Evolutionary conservation across 768 basidiomycete species (phyloP).

Genomic region (Agrocybe pediades): DNA sequence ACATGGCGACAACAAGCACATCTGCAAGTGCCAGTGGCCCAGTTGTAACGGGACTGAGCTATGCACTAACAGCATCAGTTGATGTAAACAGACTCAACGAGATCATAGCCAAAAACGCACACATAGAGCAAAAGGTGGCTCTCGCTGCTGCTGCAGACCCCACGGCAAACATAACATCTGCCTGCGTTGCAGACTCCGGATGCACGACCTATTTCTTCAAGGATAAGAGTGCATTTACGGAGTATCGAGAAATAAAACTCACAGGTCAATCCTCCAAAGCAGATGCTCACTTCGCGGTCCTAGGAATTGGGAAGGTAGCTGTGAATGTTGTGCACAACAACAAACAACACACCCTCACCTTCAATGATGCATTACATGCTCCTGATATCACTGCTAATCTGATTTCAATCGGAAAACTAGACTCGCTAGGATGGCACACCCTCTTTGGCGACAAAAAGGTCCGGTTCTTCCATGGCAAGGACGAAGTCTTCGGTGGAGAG

Average conservation of each 20-base stretch:
- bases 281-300: conserved; percentile 4
- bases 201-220: conserved; percentile 14
- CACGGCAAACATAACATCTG: background rate
- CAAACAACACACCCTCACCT: conserved; percentile 11
- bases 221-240: background rate
- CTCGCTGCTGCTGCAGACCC: background rate
- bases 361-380: conserved; percentile 24
- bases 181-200: conserved; percentile 12
- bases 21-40: background rate
- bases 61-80: conserved; percentile 5
- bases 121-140: background rate
- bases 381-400: conserved; percentile 29
- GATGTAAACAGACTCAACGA: background rate
- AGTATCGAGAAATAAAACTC: background rate
- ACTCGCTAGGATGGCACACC: conserved; percentile 10
- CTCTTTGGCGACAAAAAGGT: conserved; percentile 14
- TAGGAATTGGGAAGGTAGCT: conserved; percentile 7
- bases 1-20: background rate
- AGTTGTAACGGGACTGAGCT: background rate
- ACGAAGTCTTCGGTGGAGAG: too few species aligned
- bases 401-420: conserved; percentile 20
- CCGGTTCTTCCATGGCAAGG: background rate
- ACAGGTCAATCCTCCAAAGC: conserved; percentile 8
- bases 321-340: conserved; percentile 1
- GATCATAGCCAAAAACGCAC: conserved; percentile 2